phyloP scores from a whole-genome alignment of 2,329 filamentous ascomycete genomes.

The Trichophyton rubrum region DNA sequence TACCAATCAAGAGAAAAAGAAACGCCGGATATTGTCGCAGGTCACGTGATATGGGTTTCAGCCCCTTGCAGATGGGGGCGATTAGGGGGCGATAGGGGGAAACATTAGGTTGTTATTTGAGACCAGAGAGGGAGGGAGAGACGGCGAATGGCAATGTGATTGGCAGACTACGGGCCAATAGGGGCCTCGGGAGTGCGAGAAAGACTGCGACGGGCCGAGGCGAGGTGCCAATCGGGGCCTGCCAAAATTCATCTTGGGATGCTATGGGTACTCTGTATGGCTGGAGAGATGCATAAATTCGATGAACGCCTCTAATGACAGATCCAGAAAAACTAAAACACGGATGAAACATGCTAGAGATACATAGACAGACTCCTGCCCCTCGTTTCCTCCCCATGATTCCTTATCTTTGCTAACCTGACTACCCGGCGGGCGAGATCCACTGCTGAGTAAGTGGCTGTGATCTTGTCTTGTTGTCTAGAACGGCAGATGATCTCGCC shows the following conservation, averaged over 20 bases:
- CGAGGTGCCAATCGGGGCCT: background rate
- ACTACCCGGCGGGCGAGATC: background rate
- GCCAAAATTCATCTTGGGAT: background rate
- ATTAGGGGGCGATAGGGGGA: too few species aligned
- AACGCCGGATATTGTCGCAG: background rate
- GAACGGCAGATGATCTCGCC: background rate
- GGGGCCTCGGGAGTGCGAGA: background rate
- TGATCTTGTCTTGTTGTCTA: background rate
- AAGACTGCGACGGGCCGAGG: background rate
- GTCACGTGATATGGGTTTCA: conserved; percentile 1
- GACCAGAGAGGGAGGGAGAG: too few species aligned
- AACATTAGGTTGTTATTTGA: too few species aligned
- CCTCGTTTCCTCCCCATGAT: background rate
- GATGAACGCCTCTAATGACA: background rate
- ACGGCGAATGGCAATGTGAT: too few species aligned
- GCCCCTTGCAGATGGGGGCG: background rate
- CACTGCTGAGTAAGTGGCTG: background rate
- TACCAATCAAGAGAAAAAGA: background rate
- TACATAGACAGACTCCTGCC: background rate
- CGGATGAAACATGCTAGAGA: background rate
- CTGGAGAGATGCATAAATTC: background rate
- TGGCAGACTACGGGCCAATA: background rate
- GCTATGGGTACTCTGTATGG: background rate
- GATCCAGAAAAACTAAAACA: conserved; percentile 1
- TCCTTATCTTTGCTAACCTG: background rate